These are phyloP conservation scores for Tubosaeta sp. DNA, from an alignment of 768 basidiomycete species.

Conservation along the genomic window DNA sequence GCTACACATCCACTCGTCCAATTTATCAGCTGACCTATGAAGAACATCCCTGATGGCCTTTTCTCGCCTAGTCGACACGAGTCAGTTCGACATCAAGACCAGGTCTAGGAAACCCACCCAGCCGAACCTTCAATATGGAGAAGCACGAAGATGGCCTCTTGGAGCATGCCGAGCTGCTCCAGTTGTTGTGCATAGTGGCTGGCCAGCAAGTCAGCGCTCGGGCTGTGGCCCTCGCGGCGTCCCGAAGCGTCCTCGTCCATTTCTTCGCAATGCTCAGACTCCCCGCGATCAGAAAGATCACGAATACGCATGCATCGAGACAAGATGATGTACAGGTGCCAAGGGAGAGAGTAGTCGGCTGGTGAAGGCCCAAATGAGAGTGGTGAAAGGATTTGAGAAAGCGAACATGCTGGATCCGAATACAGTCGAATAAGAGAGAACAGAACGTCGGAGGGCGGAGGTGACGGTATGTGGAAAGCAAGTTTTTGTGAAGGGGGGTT, in stretches of 20 bases:
- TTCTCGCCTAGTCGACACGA: slow-evolving; percentile 56
- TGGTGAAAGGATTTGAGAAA: slow-evolving; percentile 66
- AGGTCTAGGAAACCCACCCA: slow-evolving; percentile 50
- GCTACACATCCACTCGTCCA: slow-evolving; percentile 71
- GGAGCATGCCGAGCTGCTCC: slow-evolving; percentile 74
- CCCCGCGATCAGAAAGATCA: slow-evolving; percentile 82
- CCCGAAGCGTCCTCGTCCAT: slow-evolving; percentile 42
- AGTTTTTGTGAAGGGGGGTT: slow-evolving; percentile 18
- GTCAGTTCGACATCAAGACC: slow-evolving; percentile 3
- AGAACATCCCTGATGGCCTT: slow-evolving; percentile 81
- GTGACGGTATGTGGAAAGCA: slow-evolving; percentile 41
- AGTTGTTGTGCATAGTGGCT: slow-evolving; percentile 84
- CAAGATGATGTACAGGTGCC: slow-evolving; percentile 90
- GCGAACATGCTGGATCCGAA: slow-evolving; percentile 65
- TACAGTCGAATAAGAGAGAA: slow-evolving; percentile 79
- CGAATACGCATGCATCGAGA: slow-evolving; percentile 78
- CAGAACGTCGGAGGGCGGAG: slow-evolving; percentile 62
- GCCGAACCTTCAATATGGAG: slow-evolving; percentile 79
- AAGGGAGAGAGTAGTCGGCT: slow-evolving; percentile 78
- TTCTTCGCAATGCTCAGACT: slow-evolving; percentile 35
- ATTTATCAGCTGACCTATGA: slow-evolving; percentile 55
- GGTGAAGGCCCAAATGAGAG: slow-evolving; percentile 72
- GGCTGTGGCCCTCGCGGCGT: slow-evolving; percentile 69
- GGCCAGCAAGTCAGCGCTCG: slow-evolving; percentile 77
- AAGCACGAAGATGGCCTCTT: slow-evolving; percentile 85